Base-by-base conservation (phyloP, 305 asterid genomes). In the Fraxinus greggii region DNA sequence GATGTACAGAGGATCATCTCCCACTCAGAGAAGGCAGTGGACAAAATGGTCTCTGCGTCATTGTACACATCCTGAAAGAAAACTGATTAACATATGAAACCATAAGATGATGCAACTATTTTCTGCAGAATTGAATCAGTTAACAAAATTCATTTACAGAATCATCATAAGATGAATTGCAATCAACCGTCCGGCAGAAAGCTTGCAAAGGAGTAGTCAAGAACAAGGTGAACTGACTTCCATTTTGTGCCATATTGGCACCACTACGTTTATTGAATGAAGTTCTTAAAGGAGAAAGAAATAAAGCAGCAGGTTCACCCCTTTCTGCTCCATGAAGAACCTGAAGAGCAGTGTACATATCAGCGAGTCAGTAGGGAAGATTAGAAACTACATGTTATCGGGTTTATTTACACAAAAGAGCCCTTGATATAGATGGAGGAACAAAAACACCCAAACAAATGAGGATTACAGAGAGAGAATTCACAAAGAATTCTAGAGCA, bases 201-300 rank as follows among this genome's bases (percentile, higher is more conserved):
- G 98, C 98, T 86, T 87, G 98, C 48, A 93, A 90, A 21, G 99
- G 99, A 88, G 94, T 91, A 69, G 99, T 88, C 86, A 96, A 89
- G 89, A 96, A 96, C 88, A 91, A 89, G 59, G 99, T 96, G 88
- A 96, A 96, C 89, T 96, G 99, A 84, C 97, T 94, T 88, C 98
- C 99, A 75, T 76, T 82, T 54, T 87, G 94, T 79, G 92, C 75
- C 42, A 84, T 81, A 79, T 89, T 93, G 85, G 86, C 23, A 15
- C 79, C 88, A 75, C 86, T 84, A 75, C 79, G 88, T 65, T 88
- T 90, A 92, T 88, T 96, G 90, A 83, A 87, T 65, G 94, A 92
- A 78, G 98, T 93, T 82, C 81, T 90, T 87, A 89, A 83, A 38
- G 98, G 98, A 78, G 99, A 96, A 61, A 96, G 98, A 90, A 96